Evolutionary conservation across 2,329 filamentous ascomycete species (phyloP).

Genomic region (Ophiobolus disseminans): DNA sequence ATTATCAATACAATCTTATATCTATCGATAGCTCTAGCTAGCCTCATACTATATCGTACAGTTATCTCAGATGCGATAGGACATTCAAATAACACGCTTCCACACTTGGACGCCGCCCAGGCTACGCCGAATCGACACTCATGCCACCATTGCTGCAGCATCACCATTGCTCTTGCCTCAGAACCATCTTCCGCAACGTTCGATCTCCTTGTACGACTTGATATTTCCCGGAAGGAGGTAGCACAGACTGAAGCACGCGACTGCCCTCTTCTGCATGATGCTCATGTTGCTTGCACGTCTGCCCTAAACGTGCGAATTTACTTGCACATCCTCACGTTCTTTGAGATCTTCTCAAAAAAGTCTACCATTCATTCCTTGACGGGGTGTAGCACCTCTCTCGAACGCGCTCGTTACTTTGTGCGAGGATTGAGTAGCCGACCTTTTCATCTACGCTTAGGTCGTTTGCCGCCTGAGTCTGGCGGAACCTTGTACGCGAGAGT

Average conservation of each 20-base stretch:
- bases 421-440: neutral
- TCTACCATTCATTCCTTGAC: neutral
- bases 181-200: neutral
- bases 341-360: neutral
- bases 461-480: neutral
- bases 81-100: neutral
- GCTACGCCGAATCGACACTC: neutral
- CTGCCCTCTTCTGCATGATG: neutral
- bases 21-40: no score
- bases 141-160: neutral
- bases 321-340: neutral
- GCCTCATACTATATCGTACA: no score
- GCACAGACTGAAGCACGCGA: neutral
- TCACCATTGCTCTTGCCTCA: neutral
- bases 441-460: neutral
- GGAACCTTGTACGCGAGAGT: neutral
- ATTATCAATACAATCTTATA: no score
- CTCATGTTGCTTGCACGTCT: neutral
- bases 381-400: neutral
- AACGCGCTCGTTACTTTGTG: neutral
- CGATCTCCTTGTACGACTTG: neutral
- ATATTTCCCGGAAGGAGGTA: neutral
- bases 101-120: neutral
- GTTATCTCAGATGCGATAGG: no score
- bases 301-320: neutral